Percentiles rank a stretch among this genome's conserved stretches.
phyloP scores from a whole-genome alignment of 257 asterid species.

The Avicennia marina region DNA sequence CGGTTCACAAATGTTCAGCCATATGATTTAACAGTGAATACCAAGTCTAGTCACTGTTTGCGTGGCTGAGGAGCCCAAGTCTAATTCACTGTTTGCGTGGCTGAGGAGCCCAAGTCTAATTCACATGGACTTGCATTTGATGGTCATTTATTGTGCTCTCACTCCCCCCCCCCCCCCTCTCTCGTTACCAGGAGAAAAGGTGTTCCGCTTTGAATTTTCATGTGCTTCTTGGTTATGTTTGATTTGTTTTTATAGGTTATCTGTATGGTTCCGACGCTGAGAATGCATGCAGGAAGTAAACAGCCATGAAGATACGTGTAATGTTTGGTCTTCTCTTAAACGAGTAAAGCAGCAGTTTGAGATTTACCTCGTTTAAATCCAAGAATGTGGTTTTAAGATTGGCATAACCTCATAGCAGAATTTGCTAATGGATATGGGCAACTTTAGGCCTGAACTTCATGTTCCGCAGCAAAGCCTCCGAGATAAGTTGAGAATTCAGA shows the following conservation, averaged over 20 bases:
- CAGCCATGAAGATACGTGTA: background rate
- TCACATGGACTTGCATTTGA: constrained; percentile 13
- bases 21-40: constrained; percentile 30
- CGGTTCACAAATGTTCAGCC: constrained; percentile 14
- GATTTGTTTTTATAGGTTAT: no score
- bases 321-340: background rate
- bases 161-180: no score
- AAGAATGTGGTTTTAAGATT: background rate
- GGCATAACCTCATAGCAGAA: background rate
- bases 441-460: constrained; percentile 46
- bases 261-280: background rate
- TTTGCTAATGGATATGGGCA: constrained; percentile 38
- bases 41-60: constrained; percentile 27
- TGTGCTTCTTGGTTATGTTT: no score
- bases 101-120: constrained; percentile 26
- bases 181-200: constrained; percentile 9
- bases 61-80: constrained; percentile 31
- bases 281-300: constrained; percentile 14
- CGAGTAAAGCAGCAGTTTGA: background rate
- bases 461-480: constrained; percentile 81
- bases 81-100: constrained; percentile 36
- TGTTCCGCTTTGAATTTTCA: background rate
- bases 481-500: constrained; percentile 49
- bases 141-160: no score
- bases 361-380: background rate